phyloP scores from a whole-genome alignment of 2,329 filamentous ascomycete genomes.

The Exophiala aquamarina region DNA sequence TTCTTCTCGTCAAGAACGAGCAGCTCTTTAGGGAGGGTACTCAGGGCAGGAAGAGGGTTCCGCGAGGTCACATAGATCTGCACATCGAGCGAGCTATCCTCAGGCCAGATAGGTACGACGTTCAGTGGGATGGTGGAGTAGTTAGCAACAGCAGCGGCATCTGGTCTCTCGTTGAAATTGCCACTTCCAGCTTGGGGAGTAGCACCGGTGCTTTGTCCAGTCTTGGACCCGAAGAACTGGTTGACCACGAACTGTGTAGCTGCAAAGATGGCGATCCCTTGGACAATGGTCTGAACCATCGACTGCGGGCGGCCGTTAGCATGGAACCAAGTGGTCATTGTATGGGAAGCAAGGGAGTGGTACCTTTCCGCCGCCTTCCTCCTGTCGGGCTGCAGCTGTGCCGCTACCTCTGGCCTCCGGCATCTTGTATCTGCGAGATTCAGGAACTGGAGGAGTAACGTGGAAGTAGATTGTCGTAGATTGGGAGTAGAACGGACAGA shows the following conservation, averaged over 20 bases:
- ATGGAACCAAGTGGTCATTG: background rate
- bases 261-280: constrained; percentile 61
- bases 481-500: no score
- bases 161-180: constrained; percentile 65
- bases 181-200: constrained; percentile 48
- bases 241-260: constrained; percentile 58
- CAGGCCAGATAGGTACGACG: constrained; percentile 85
- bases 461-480: no score
- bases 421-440: constrained; percentile 12
- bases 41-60: constrained; percentile 66
- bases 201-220: constrained; percentile 26
- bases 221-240: constrained; percentile 51
- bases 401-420: constrained; percentile 19
- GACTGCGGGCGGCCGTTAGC: constrained; percentile 34
- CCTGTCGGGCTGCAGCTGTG: constrained; percentile 14
- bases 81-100: constrained; percentile 76
- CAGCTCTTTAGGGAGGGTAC: constrained; percentile 63
- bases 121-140: constrained; percentile 67
- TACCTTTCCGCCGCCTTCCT: constrained; percentile 20
- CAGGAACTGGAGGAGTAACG: no score
- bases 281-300: constrained; percentile 45
- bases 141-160: constrained; percentile 55
- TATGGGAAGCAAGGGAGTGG: background rate
- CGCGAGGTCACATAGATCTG: constrained; percentile 80
- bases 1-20: constrained; percentile 76